Evolutionary conservation across 2,329 filamentous ascomycete species (phyloP), one percentile per base, ranked within the genome.

Genomic region (Boeremia lycopersici): DNA sequence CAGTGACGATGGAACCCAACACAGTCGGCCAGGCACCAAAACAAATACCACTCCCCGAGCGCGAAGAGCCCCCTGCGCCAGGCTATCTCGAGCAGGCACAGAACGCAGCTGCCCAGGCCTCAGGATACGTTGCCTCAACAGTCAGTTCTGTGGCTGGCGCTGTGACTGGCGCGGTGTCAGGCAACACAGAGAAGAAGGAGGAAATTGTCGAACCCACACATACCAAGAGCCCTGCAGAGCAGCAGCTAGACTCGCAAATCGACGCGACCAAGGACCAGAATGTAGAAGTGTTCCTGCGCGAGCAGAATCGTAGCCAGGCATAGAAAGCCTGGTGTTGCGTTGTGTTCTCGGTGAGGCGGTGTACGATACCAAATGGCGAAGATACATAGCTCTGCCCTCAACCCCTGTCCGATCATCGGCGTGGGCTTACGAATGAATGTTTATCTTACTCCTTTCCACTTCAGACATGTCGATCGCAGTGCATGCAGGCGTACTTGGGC

Each of bases 11-110:
- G 73, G 79, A 82, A 58, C 77, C 79, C 12, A 65, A 66, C 46
- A 82, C 79, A 10, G 73, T 81, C 25, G 78, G 79, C 3, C 79
- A 82, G 61, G 79, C 78, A 43, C 76, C 78, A 8, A 82, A 82
- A 63, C 78, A 80, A 43, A 74, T 76, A 30, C 70, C 76, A 0
- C 63, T 77, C 31, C 64, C 65, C 3, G 65, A 68, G 45, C 66
- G 68, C 9, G 66, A 72, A 44, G 68, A 76, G 33, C 62, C 64
- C 2, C 54, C 67, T 7, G 68, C 69, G n/a, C 69, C 72, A 19
- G 67, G 72, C 2, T 72, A 76, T 41, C 53, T 80, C 15, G 77
- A 76, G 25, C 77, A 79, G 59, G 79, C 78, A 17, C 77, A 80
- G 63, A 57, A 68, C 4, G 69, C 68, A 2, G 78, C 74, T 31